Conservation (phyloP, 1,284 basidiomycete genomes). For the Abortiporus biennis region DNA sequence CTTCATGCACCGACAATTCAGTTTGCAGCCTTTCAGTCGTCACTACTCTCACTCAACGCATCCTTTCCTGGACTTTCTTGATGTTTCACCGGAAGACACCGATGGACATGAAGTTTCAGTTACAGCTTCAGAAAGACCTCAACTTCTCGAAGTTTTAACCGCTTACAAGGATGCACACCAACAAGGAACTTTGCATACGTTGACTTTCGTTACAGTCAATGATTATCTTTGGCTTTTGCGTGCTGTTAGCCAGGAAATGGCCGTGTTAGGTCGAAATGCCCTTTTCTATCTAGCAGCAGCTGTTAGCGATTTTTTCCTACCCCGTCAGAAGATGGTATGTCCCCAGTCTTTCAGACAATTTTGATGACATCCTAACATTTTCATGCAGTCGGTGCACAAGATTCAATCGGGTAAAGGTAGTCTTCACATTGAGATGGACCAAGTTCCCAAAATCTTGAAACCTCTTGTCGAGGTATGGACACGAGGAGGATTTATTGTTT, state of each 20-base stretch:
- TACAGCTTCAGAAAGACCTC: constrained; percentile 51
- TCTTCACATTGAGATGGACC: constrained; percentile 95
- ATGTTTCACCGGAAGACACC: constrained; percentile 45
- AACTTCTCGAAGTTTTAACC: constrained; percentile 71
- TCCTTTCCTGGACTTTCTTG: constrained; percentile 95
- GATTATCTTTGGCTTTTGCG: constrained; percentile 94
- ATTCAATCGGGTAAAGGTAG: constrained; percentile 96
- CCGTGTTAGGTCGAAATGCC: constrained; percentile 61
- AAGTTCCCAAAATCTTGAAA: constrained; percentile 94
- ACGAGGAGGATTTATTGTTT: constrained; percentile 87
- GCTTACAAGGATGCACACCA: constrained; percentile 80
- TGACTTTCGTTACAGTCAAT: constrained; percentile 93
- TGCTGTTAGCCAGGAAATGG: constrained; percentile 72
- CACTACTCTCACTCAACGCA: constrained; percentile 98
- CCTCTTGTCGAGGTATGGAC: constrained; percentile 94
- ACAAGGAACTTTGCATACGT: constrained; percentile 71
- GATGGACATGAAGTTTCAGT: constrained; percentile 50
- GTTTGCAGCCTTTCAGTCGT: constrained; percentile 92
- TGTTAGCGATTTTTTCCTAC: constrained; percentile 97
- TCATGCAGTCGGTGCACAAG: constrained; percentile 86
- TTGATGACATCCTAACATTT: background rate
- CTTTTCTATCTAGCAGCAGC: constrained; percentile 98
- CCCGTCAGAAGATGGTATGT: constrained; percentile 79
- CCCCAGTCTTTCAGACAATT: constrained; percentile 1
- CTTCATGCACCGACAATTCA: constrained; percentile 97